These are phyloP conservation scores for Syzygium jambos DNA, from an alignment of 345 rosid species.

Conservation along the genomic window DNA sequence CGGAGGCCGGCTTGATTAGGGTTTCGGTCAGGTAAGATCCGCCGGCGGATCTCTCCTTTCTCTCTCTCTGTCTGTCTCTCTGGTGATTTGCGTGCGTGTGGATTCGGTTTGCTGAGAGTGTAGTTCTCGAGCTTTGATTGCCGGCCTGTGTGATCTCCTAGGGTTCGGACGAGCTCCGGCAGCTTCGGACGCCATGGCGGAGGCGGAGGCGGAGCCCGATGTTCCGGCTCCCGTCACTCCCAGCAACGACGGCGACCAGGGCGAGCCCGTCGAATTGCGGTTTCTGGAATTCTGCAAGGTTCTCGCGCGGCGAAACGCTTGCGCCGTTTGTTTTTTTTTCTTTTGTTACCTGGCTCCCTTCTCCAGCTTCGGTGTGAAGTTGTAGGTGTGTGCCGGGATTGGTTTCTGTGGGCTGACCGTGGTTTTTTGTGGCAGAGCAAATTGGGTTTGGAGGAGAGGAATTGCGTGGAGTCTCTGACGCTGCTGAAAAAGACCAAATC, in stretches of 20 bases:
- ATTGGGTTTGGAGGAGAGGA: conserved; percentile 46
- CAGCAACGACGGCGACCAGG: conserved; percentile 6
- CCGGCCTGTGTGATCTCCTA: background rate
- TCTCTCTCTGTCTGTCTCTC: background rate
- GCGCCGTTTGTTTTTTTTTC: background rate
- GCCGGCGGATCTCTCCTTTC: background rate
- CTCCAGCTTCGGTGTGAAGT: background rate
- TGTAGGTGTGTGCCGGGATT: background rate
- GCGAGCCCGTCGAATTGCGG: conserved; percentile 22
- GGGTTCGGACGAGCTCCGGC: conserved; percentile 9
- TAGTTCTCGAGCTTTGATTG: background rate
- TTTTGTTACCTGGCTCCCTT: background rate
- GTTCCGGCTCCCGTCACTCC: conserved; percentile 5
- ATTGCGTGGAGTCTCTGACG: conserved; percentile 30
- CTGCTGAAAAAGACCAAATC: conserved; percentile 69
- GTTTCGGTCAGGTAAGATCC: background rate
- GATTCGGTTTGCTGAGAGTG: background rate
- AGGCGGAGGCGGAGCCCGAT: conserved; percentile 6
- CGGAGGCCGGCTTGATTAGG: background rate
- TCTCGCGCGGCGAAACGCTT: background rate
- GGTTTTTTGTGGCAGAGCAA: conserved; percentile 40
- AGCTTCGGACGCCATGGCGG: conserved; percentile 14
- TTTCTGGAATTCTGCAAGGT: conserved; percentile 49
- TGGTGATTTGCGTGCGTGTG: too few relatives aligned
- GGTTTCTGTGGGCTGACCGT: background rate